phyloP scores from a whole-genome alignment of 208 protist species.

The Borovskyia barvae region DNA sequence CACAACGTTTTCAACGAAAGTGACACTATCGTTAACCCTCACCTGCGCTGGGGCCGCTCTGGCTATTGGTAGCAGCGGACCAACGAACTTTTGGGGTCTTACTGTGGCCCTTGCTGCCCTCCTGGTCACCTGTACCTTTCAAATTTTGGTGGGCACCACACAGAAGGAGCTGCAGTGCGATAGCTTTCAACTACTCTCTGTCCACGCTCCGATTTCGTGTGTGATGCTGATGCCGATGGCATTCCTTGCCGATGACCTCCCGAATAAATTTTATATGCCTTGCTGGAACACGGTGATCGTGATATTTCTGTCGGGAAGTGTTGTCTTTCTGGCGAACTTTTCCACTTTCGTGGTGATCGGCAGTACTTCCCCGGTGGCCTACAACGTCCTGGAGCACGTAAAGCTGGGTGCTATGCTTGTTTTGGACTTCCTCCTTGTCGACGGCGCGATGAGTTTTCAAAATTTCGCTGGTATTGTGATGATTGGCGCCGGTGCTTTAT shows the following conservation, averaged over 20 bases:
- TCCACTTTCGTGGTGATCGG: slow-evolving; percentile 87
- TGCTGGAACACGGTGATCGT: slow-evolving; percentile 16
- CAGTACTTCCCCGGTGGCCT: slow-evolving; percentile 79
- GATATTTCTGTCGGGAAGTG: slow-evolving; percentile 42
- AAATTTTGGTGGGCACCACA: slow-evolving; percentile 83
- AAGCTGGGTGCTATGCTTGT: slow-evolving; percentile 75
- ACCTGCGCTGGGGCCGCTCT: slow-evolving; percentile 62
- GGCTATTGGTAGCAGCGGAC: slow-evolving; percentile 59
- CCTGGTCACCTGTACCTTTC: slow-evolving; percentile 72
- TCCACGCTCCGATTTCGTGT: slow-evolving; percentile 74
- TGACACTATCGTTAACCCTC: slow-evolving; percentile 42
- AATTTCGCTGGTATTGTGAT: slow-evolving; percentile 44
- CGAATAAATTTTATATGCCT: slow-evolving; percentile 15
- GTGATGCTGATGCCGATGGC: slow-evolving; percentile 53
- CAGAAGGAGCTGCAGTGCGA: slow-evolving; percentile 75
- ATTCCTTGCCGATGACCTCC: slow-evolving; percentile 40
- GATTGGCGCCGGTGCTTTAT: slow-evolving; percentile 56
- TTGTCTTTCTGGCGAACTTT: slow-evolving; percentile 87
- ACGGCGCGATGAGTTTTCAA: slow-evolving; percentile 19
- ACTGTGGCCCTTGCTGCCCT: slow-evolving; percentile 58
- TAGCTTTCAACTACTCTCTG: slow-evolving; percentile 81
- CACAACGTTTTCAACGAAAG: slow-evolving; percentile 29
- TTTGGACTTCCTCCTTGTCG: slow-evolving; percentile 66
- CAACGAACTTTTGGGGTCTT: slow-evolving; percentile 56
- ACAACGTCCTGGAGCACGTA: slow-evolving; percentile 82